These are phyloP conservation scores for Noccaea caerulescens DNA, from an alignment of 345 rosid species.

Conservation along the genomic window DNA sequence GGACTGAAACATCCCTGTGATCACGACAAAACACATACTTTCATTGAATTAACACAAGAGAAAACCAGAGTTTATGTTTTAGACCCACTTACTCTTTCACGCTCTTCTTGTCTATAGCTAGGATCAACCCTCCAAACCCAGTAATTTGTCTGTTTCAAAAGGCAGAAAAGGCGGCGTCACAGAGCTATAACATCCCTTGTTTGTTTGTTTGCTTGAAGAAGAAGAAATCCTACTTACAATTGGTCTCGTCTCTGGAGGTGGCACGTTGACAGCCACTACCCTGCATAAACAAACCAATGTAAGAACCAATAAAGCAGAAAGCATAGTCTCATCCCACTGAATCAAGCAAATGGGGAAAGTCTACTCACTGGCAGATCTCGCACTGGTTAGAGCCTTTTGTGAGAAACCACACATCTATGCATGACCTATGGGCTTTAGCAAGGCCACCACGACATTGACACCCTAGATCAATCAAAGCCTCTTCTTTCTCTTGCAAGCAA, in stretches of 20 bases:
- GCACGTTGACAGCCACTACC: conserved; percentile 65
- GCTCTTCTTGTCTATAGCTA: conserved; percentile 60
- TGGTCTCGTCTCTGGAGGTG: conserved; percentile 73
- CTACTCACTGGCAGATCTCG: conserved; percentile 86
- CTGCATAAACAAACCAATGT: conserved; percentile 51
- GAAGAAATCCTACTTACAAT: conserved; percentile 51
- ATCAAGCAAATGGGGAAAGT: background rate
- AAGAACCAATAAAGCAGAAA: background rate
- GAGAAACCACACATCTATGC: conserved; percentile 87
- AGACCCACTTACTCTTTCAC: conserved; percentile 57
- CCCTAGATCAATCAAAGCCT: conserved; percentile 76
- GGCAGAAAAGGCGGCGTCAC: conserved; percentile 6
- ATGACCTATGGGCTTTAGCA: conserved; percentile 73
- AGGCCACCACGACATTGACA: conserved; percentile 90
- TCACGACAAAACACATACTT: background rate
- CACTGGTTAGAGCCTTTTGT: conserved; percentile 87
- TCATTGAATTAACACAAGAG: background rate
- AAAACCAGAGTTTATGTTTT: background rate
- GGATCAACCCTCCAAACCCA: conserved; percentile 89
- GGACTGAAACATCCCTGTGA: conserved; percentile 80
- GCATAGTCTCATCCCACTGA: conserved; percentile 23
- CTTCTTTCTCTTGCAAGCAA: conserved; percentile 91
- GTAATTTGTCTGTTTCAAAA: conserved; percentile 60
- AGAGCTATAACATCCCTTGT: conserved; percentile 1
- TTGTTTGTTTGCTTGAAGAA: background rate